Evolutionary conservation across 331 rosid genomes (phyloP), one percentile per base, ranked within the genome.

Genomic region (Dryas integrifolia): DNA sequence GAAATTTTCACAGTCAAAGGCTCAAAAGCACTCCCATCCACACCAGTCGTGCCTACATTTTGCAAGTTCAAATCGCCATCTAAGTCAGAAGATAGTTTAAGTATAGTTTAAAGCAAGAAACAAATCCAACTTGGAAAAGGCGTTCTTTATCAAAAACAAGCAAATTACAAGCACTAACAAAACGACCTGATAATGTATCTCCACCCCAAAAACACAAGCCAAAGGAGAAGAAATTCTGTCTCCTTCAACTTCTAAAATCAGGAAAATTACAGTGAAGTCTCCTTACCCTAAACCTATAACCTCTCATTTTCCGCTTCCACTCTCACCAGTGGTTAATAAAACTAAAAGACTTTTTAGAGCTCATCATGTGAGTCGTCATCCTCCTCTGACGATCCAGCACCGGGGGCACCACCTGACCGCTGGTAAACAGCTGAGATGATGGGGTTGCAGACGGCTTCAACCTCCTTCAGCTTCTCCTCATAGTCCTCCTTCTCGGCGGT

Each of bases 401-500:
- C 92, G 6, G 98, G 86, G 61, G 88, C 92, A 4, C 96, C 96
- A 21, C 98, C 96, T 0, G 98, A 82, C 47, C 92, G 82, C 88
- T 92, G 96, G 75, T 92, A 92, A 0, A 92, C 96, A 0, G 96
- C 91, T 4, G 90, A 77, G 75, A 92, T 88, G 57, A 90, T 92
- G 13, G 98, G 98, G 66, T 92, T 92, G 63, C 98, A 92, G 46
- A 88, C 96, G 0, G 92, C 98, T 73, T 92, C 98, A 0, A 92
- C 96, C 74, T 90, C 96, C 62, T 92, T 90, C n/a, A 92, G 91
- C 82, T 92, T 92, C 91, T 92, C 98, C 0, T 92, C 98, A 0
- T 90, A 92, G 62, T 92, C 98, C 52, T 92, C 98, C 73, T 92
- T 92, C 92, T 92, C 98, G 0, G 73, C 90, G 0, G 39, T 82